phyloP scores from a whole-genome alignment of 192 early-diverging fungal genomes.

The Backusella psychrophila region DNA sequence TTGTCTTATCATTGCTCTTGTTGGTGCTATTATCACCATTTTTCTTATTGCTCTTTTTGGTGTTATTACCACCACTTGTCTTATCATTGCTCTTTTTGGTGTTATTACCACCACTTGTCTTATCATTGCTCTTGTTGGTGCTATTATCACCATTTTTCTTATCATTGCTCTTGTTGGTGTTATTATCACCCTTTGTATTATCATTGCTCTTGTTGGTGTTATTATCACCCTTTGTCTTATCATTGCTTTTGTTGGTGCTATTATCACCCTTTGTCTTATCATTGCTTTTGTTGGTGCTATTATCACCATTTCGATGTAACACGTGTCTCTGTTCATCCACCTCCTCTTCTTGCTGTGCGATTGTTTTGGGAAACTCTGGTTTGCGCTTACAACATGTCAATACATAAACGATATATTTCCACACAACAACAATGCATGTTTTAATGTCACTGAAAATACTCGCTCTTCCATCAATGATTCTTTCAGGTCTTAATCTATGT shows the following conservation, averaged over 20 bases:
- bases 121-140: background rate
- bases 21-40: background rate
- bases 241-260: background rate
- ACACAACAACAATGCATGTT: background rate
- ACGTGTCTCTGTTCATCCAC: background rate
- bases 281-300: background rate
- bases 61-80: background rate
- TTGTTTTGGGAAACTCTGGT: background rate
- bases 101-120: background rate
- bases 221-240: background rate
- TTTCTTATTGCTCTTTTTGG: background rate
- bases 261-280: background rate
- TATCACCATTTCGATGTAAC: background rate
- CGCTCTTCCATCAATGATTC: conserved; percentile 10
- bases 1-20: background rate
- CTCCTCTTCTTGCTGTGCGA: background rate
- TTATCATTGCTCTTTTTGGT: background rate
- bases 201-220: background rate
- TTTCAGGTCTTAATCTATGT: conserved; percentile 25
- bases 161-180: background rate
- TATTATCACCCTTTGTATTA: background rate
- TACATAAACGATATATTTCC: background rate
- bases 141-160: background rate
- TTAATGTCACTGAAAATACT: conserved; percentile 20
- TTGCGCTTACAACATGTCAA: background rate